Evolutionary conservation across 805 yeast species (phyloP), one percentile per base, ranked within the genome.

Genomic region (Kodamaea kakaduensis): DNA sequence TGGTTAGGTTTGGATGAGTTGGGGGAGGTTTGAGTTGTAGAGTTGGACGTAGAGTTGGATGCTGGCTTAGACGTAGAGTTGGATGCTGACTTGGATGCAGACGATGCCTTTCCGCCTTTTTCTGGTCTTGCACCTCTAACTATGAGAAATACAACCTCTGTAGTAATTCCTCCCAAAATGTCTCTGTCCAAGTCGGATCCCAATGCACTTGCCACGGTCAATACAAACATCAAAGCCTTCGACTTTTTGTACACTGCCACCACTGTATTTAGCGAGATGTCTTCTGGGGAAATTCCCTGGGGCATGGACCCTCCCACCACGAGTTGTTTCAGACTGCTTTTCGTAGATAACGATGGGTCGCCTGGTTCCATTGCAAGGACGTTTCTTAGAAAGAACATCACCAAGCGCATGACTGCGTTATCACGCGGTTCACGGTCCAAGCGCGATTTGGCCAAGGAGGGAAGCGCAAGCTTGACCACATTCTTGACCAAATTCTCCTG

Each of bases 321-420:
- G 14, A 54, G 56, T 51, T 45, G 53, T 40, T 46, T 64, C 40
- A 61, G 21, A 15, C 24, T 58, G 25, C 68, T 67, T 31, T 69
- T 69, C 1, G 64, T 58, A 2, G 76, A 60, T 6, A 77, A 57
- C 1, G 79, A 69, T 4, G 71, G 47, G 22, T 71, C 77, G 1
- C 83, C 77, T 0, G 89, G 90, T 45, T 82, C 87, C 21, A 90
- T 86, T 25, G 77, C 71, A 6, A 84, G 60, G n/a, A 93, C 47
- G 53, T 93, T 93, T 43, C 95, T 71, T 43, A 88, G 70, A 50
- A 93, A 77, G 33, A 75, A 76, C 10, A 89, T 59, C 17, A 83
- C 85, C 40, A 90, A 67, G 37, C 81, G 76, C 31, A 93, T 56
- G 9, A 89, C 72, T 28, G 80, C 80, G 39, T 78, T 78, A 46